Conservation (phyloP, 164 flowering plant genomes). For the Litsea cubeba region DNA sequence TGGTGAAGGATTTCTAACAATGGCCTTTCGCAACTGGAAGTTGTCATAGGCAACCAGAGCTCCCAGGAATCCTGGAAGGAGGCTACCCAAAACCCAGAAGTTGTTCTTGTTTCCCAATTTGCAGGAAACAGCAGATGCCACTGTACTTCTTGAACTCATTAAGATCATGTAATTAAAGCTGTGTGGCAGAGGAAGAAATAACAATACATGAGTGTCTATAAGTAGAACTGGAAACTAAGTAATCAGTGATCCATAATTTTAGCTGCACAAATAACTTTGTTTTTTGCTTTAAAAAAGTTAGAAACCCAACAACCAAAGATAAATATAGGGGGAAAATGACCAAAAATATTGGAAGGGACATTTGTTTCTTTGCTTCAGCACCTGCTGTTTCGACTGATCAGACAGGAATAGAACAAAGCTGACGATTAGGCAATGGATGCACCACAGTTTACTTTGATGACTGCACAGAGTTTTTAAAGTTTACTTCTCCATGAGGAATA, state of each 20-base stretch:
- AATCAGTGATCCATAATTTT: neutral
- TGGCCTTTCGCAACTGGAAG: slow-evolving; percentile 55
- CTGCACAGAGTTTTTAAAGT: too few relatives aligned
- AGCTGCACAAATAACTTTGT: neutral
- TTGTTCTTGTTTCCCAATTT: slow-evolving; percentile 68
- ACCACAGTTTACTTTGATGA: too few relatives aligned
- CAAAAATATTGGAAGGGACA: too few relatives aligned
- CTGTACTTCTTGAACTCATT: slow-evolving; percentile 73
- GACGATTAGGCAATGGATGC: too few relatives aligned
- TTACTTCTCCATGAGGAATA: too few relatives aligned
- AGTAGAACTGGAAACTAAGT: neutral
- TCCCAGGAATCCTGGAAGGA: slow-evolving; percentile 64
- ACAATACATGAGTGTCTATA: neutral
- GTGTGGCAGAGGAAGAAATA: slow-evolving; percentile 16
- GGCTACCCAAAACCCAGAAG: slow-evolving; percentile 62
- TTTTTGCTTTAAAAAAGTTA: too few relatives aligned
- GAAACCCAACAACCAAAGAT: too few relatives aligned
- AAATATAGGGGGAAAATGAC: too few relatives aligned
- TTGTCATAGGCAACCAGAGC: slow-evolving; percentile 35
- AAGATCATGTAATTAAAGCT: slow-evolving; percentile 52
- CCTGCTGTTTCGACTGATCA: too few relatives aligned
- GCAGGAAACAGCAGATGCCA: slow-evolving; percentile 76
- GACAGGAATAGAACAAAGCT: too few relatives aligned
- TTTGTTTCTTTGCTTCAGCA: too few relatives aligned
- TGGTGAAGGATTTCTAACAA: slow-evolving; percentile 52